These are phyloP conservation scores for Jatropha multifida DNA, from an alignment of 441 rosid genomes.

Conservation along the genomic window DNA sequence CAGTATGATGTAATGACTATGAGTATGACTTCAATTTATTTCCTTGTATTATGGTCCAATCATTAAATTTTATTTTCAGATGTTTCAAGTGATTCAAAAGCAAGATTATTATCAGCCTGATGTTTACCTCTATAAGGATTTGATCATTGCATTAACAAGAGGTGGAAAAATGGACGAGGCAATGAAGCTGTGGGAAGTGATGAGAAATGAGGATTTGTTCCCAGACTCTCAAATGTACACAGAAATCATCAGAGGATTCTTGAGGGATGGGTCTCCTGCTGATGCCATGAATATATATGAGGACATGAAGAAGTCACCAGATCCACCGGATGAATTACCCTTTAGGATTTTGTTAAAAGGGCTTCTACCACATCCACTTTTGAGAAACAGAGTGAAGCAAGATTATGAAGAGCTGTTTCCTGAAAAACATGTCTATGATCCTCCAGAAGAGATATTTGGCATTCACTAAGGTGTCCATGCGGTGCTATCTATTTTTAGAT, in stretches of 20 bases:
- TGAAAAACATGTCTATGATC: conserved; percentile 88
- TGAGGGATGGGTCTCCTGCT: conserved; percentile 84
- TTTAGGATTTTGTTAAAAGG: conserved; percentile 89
- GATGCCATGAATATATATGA: conserved; percentile 98
- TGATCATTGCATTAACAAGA: conserved; percentile 66
- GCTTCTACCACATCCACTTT: conserved; percentile 83
- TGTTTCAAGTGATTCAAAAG: conserved; percentile 68
- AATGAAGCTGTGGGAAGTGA: conserved; percentile 70
- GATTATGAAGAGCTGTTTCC: conserved; percentile 95
- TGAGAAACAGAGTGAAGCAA: conserved; percentile 90
- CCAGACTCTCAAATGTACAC: conserved; percentile 92
- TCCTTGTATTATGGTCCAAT: neutral
- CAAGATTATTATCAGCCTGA: conserved; percentile 91
- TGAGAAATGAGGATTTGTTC: conserved; percentile 73
- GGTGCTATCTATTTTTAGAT: neutral
- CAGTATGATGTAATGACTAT: neutral
- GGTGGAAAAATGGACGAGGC: conserved; percentile 79
- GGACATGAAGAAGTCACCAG: conserved; percentile 94
- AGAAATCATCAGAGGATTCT: conserved; percentile 80
- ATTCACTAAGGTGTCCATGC: conserved; percentile 42
- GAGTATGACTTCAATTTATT: neutral
- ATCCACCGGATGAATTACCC: conserved; percentile 91
- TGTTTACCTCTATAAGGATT: conserved; percentile 83
- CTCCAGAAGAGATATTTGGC: conserved; percentile 95
- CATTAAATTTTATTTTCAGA: conserved; percentile 36